Conservation (phyloP, 768 basidiomycete species). For the Lentinula lateritia region DNA sequence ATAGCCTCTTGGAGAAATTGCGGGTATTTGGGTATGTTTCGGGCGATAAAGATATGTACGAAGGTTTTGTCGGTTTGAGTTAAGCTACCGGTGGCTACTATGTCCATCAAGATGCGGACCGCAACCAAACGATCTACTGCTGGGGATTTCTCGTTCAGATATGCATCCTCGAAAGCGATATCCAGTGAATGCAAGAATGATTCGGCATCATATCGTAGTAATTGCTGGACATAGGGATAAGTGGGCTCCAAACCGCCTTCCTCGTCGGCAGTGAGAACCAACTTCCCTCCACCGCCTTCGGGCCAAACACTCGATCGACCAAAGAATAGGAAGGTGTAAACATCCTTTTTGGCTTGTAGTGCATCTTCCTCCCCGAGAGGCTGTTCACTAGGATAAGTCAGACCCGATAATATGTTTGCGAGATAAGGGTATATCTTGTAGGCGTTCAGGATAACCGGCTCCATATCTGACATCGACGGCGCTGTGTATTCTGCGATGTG, state of each 20-base stretch:
- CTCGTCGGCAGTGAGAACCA: conserved; percentile 72
- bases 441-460: conserved; percentile 62
- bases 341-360: conserved; percentile 57
- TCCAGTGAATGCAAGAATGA: conserved; percentile 92
- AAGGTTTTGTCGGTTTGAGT: conserved; percentile 68
- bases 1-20: conserved; percentile 68
- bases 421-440: conserved; percentile 93
- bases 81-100: conserved; percentile 47
- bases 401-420: conserved; percentile 71
- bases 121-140: conserved; percentile 74
- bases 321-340: conserved; percentile 83
- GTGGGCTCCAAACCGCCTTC: conserved; percentile 75
- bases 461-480: conserved; percentile 33
- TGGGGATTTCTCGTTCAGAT: conserved; percentile 72
- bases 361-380: conserved; percentile 62
- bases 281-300: conserved; percentile 56
- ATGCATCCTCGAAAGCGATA: conserved; percentile 90
- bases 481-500: conserved; percentile 25
- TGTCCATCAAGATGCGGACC: conserved; percentile 79
- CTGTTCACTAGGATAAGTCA: conserved; percentile 82
- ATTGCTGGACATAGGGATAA: conserved; percentile 82
- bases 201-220: conserved; percentile 88
- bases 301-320: conserved; percentile 81
- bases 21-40: conserved; percentile 94
- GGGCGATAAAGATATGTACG: conserved; percentile 91